A percentile compares a stretch with the other conserved stretches of the same genome.
phyloP scores from a whole-genome alignment of 2,329 filamentous ascomycete genomes.

The Alternaria sp. region DNA sequence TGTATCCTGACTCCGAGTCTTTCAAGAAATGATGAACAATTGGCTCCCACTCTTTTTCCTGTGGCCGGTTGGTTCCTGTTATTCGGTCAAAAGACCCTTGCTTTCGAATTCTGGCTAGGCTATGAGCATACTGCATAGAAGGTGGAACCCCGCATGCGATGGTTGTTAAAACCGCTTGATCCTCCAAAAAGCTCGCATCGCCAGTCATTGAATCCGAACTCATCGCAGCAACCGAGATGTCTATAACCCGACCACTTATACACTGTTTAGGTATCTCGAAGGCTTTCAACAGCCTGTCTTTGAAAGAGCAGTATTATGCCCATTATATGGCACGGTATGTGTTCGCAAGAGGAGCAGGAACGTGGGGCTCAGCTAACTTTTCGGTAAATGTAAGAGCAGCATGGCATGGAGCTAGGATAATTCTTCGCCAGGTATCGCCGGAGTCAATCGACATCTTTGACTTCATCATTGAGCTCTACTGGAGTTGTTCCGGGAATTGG shows the following conservation, averaged over 20 bases:
- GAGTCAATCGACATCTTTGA: no score
- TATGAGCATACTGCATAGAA: neutral
- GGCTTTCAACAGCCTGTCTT: slow-evolving; percentile 4
- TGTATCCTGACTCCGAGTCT: slow-evolving; percentile 2
- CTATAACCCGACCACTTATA: slow-evolving; percentile 2
- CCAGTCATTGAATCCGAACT: slow-evolving; percentile 5
- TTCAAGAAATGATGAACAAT: slow-evolving; percentile 5
- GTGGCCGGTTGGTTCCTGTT: slow-evolving; percentile 2
- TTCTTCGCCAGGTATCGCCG: no score
- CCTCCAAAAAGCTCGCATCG: slow-evolving; percentile 4
- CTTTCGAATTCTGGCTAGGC: slow-evolving; percentile 1
- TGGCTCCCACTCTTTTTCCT: slow-evolving; percentile 3
- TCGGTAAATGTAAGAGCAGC: no score
- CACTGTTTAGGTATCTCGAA: slow-evolving; percentile 3
- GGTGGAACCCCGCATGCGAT: slow-evolving; percentile 1
- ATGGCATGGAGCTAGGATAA: no score
- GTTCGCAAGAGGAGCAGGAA: neutral
- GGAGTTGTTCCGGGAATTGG: no score
- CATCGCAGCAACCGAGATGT: slow-evolving; percentile 6
- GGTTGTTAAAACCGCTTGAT: slow-evolving; percentile 2
- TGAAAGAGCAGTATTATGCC: slow-evolving; percentile 3
- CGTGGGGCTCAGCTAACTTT: no score
- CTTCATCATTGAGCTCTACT: no score
- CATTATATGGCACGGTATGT: slow-evolving; percentile 6
- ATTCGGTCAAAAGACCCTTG: slow-evolving; percentile 1